Base-by-base conservation (phyloP, 306 rosid genomes). In the Gastrolobium villosum region DNA sequence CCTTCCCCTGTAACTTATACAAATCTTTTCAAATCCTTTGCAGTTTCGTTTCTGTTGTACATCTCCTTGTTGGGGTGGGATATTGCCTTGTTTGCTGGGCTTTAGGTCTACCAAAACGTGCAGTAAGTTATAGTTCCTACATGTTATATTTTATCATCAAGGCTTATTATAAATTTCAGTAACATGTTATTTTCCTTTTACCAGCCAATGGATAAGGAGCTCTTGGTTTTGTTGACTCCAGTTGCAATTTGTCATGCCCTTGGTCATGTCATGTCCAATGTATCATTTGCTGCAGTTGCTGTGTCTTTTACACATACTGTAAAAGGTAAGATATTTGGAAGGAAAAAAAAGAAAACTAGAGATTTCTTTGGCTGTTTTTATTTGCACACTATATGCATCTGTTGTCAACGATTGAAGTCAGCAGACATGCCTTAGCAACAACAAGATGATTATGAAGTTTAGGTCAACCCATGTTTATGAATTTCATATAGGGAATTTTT, bases 251-350 rank as follows among this genome's bases (percentile, higher is more conserved):
- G 96, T 70, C 96, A 91, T 14, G 93, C 96, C 31, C 92, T 91
- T 65, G 96, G 96, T 76, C 96, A 91, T 82, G 96, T 91, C 84
- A 89, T 86, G 89, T 86, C 90, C 72, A 91, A 91, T 84, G 93
- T 91, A 3, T 91, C 93, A 70, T 91, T 91, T 73, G 96, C 96
- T 44, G 93, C 96, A 11, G 96, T 91, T 35, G 96, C 93, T 62
- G 96, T 91, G 41, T 91, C 96, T 41, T 91, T 89, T 75, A 89
- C 94, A 1, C 94, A 91, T 69, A 91, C 96, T 13, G 84, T 89
- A 43, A 91, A 91, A 89, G 92, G 96, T 91, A 75, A 26, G 50
- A 30, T 10, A 26, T 10, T 63, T 69, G 43, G 52, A 49, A 35
- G 37, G 34, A 43, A 15, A 15, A 35, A 35, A 48, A 31, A 56